phyloP scores from a whole-genome alignment of 1,284 basidiomycete genomes.

The Rugosomyces carneus region DNA sequence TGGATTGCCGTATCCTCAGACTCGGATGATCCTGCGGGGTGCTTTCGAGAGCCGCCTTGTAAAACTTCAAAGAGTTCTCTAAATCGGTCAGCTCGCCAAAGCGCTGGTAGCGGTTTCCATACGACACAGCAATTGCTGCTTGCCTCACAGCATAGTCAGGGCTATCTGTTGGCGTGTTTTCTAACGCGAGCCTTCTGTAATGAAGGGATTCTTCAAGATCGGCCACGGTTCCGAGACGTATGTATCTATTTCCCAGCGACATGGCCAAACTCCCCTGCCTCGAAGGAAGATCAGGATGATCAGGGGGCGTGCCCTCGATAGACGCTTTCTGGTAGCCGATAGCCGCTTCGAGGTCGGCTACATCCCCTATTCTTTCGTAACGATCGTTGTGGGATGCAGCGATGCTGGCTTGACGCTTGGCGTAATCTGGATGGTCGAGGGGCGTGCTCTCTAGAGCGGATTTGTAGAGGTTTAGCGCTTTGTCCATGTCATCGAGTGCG shows the following conservation, averaged over 20 bases:
- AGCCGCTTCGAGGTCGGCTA: background rate
- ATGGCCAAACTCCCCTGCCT: background rate
- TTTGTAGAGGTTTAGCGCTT: background rate
- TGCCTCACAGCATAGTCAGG: background rate
- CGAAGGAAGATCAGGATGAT: background rate
- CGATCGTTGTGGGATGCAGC: background rate
- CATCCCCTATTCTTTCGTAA: background rate
- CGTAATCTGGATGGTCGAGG: background rate
- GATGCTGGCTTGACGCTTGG: background rate
- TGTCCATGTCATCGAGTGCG: background rate
- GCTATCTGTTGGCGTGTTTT: background rate
- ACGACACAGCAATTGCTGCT: background rate
- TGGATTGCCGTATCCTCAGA: background rate
- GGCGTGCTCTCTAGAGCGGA: background rate
- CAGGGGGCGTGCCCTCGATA: background rate
- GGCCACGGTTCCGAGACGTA: background rate
- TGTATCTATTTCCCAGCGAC: background rate
- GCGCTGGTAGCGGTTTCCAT: background rate
- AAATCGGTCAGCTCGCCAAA: conserved; percentile 1
- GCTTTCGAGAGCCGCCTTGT: background rate
- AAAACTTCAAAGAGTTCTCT: background rate
- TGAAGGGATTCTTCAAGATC: background rate
- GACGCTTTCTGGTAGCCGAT: background rate
- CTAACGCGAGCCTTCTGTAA: background rate
- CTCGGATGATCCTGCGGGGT: background rate